These are phyloP conservation scores for Aspergillus incahuasiensis DNA, from an alignment of 495 filamentous ascomycete genomes.

Conservation along the genomic window DNA sequence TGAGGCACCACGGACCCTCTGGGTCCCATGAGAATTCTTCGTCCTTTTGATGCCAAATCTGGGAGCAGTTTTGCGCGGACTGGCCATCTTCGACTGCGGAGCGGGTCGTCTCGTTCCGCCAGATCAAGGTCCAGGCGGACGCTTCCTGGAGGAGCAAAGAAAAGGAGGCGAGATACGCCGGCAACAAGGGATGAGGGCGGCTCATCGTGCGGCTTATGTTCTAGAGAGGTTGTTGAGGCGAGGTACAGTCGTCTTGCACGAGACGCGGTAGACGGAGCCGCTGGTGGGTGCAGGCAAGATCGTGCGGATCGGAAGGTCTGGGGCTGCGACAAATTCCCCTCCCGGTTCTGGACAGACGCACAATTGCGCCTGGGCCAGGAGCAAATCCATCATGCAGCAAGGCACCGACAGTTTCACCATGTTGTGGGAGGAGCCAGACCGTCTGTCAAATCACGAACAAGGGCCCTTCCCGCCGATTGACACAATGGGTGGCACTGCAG, in stretches of 20 bases:
- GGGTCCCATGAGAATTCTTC: conserved; percentile 15
- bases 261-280: neutral
- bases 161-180: neutral
- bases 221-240: neutral
- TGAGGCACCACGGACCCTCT: conserved; percentile 16
- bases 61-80: conserved; percentile 4
- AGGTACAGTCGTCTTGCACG: neutral
- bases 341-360: neutral
- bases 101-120: conserved; percentile 12
- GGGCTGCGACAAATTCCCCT: neutral
- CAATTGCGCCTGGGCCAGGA: neutral
- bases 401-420: neutral
- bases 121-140: conserved; percentile 13
- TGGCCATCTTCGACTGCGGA: neutral
- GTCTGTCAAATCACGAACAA: neutral
- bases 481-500: neutral
- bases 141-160: neutral
- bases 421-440: neutral
- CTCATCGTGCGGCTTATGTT: conserved; percentile 5
- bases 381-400: neutral
- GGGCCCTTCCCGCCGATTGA: neutral
- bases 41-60: conserved; percentile 16
- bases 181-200: neutral
- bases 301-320: neutral
- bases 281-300: neutral